These are phyloP conservation scores for Sporothrix protearum DNA, from an alignment of 2,329 filamentous ascomycete genomes.

Conservation along the genomic window DNA sequence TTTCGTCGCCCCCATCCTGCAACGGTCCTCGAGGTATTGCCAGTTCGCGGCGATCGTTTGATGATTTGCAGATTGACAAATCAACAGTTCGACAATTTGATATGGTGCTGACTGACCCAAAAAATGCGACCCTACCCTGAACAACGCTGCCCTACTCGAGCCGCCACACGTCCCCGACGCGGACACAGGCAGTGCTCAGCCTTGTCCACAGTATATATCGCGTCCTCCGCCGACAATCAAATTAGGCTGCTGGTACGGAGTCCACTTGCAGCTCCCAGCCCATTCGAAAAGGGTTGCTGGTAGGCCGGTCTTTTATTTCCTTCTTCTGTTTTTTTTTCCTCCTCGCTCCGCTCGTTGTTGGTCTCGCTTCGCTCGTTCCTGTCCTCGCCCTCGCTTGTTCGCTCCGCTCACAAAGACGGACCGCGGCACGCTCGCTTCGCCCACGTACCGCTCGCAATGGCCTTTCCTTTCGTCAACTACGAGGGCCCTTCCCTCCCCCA, in stretches of 20 bases:
- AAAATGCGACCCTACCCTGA: too few species aligned
- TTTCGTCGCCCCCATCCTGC: too few species aligned
- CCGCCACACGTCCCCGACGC: too few species aligned
- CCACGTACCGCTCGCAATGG: too few species aligned
- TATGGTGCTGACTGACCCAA: too few species aligned
- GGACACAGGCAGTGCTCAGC: too few species aligned
- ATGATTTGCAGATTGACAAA: too few species aligned
- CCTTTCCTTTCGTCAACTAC: conserved; percentile 10
- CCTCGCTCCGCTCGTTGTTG: neutral
- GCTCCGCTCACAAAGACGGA: neutral
- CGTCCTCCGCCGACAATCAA: neutral
- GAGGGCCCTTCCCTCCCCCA: neutral
- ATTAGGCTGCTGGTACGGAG: neutral
- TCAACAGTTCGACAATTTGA: too few species aligned
- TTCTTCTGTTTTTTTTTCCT: neutral
- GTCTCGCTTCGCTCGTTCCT: neutral
- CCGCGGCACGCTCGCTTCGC: too few species aligned
- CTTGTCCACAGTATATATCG: neutral
- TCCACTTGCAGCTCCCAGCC: neutral
- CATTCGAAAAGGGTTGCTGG: conserved; percentile 3
- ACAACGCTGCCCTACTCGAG: too few species aligned
- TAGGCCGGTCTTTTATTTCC: neutral
- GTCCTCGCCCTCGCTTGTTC: too few species aligned
- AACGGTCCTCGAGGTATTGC: neutral
- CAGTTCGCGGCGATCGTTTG: too few species aligned